These are phyloP conservation scores for Myrmaecium sp. DNA, from an alignment of 2,329 filamentous ascomycete species.

Conservation along the genomic window DNA sequence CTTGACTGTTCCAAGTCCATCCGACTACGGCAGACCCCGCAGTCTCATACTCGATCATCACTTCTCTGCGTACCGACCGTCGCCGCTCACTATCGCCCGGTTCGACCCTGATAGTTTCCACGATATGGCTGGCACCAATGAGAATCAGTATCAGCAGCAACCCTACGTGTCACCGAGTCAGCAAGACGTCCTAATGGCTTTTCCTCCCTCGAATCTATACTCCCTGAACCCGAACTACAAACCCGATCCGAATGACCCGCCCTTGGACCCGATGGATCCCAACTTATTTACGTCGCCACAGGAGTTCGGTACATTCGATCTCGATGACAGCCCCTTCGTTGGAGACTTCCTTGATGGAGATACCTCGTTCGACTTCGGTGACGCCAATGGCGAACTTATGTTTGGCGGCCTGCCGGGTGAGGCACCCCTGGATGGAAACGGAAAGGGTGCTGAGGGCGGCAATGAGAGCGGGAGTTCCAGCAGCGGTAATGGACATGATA, in stretches of 20 bases:
- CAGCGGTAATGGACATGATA: constrained; percentile 27
- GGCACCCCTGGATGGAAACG: constrained; percentile 41
- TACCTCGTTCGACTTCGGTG: constrained; percentile 59
- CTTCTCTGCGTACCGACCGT: too few species aligned
- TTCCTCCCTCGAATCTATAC: too few species aligned
- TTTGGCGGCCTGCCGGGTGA: constrained; percentile 57
- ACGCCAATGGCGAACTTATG: constrained; percentile 41
- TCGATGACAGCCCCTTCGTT: constrained; percentile 63
- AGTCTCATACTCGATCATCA: too few species aligned
- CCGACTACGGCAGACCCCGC: too few species aligned
- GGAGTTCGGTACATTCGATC: constrained; percentile 30
- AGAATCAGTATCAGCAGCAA: constrained; percentile 22
- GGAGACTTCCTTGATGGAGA: constrained; percentile 71
- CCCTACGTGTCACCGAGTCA: constrained; percentile 29
- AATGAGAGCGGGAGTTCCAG: constrained; percentile 38
- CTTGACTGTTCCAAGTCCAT: too few species aligned
- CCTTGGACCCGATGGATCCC: constrained; percentile 17
- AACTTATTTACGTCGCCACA: constrained; percentile 21
- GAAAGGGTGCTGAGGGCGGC: constrained; percentile 10
- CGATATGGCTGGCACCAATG: constrained; percentile 22
- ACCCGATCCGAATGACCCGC: constrained; percentile 7
- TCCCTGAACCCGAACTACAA: constrained; percentile 24
- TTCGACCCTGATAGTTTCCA: background rate
- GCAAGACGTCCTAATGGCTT: constrained; percentile 30
- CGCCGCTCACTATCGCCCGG: background rate